Evolutionary conservation across 441 rosid species (phyloP).

Genomic region (Eutrema salsugineum): DNA sequence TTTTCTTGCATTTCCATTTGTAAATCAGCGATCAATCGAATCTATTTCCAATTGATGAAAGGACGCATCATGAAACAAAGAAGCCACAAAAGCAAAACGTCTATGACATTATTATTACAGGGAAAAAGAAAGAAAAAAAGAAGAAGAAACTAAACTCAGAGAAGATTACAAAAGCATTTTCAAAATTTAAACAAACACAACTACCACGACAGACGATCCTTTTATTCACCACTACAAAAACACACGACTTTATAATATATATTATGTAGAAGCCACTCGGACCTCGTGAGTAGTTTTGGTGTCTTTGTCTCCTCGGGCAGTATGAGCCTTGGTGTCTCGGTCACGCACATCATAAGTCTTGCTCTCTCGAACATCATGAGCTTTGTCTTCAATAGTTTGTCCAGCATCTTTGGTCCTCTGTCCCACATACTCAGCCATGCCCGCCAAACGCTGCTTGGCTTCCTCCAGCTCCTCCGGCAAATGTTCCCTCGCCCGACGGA

Average conservation of each 20-base stretch:
- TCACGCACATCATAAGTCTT: slow-evolving; percentile 18
- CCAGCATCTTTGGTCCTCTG: slow-evolving; percentile 50
- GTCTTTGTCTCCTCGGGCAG: slow-evolving; percentile 8
- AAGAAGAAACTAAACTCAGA: not conserved
- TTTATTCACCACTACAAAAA: slow-evolving; percentile 7
- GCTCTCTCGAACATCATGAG: slow-evolving; percentile 40
- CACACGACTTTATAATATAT: not conserved
- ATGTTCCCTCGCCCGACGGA: slow-evolving; percentile 26
- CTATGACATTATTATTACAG: slow-evolving; percentile 19
- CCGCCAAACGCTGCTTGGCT: slow-evolving; percentile 38
- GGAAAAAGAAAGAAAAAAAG: no score
- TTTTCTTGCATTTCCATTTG: not conserved
- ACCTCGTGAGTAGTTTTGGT: slow-evolving; percentile 31
- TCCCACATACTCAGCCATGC: slow-evolving; percentile 41
- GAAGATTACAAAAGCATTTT: slow-evolving; percentile 15
- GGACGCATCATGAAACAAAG: not conserved
- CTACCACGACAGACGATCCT: not conserved
- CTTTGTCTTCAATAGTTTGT: slow-evolving; percentile 43
- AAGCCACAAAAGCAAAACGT: not conserved
- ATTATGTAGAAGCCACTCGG: slow-evolving; percentile 29
- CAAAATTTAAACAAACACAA: not conserved
- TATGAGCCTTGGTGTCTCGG: slow-evolving; percentile 26
- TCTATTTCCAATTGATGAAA: not conserved
- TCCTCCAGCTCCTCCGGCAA: slow-evolving; percentile 36
- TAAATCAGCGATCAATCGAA: not conserved